Evolutionary conservation across 2,329 filamentous ascomycete species (phyloP), one percentile per base, ranked within the genome.

Genomic region (Neonectria neomacrospora): DNA sequence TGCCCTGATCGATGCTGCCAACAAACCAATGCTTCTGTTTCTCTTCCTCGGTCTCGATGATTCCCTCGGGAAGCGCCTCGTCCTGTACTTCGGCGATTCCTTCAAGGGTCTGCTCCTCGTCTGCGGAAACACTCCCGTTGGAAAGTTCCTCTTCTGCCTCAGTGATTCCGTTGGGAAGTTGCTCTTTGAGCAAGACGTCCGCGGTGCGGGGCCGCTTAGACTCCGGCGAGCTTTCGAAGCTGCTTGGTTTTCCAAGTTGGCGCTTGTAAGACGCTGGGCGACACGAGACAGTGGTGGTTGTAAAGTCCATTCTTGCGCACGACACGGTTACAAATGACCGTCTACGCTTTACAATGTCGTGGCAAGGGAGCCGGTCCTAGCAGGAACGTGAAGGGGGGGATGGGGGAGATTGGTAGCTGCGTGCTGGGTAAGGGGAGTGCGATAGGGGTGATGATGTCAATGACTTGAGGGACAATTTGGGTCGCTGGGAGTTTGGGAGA

Each of bases 1-100:
- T 97, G 62, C 94, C 94, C 74, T 96, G 93, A 76, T 97, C 94
- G 76, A 97, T 94, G 71, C 91, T 92, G 64, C 93, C 94, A 64
- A 97, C 90, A 74, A 92, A 97, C 80, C 87, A 87, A 60, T 90
- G 71, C 51, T 74, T 66, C 50, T 68, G 60, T 44, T 70, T 66
- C 64, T 78, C 75, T 14, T 76, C 73, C 16, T 73, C 72, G 2
- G 77, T 79, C 56, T 74, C 72, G 16, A 56, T 65, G 30, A 79
- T 75, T 57, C 72, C 75, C 9, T 64, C 53, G 4, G 77, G 76
- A n/a, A 79, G 72, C 30, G 37, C 37, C 16, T 48, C 23, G 23
- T 47, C 44, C 23, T 47, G 23, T n/a, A 30, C 10, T 16, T 48
- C 26, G 5, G 10, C 45, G 11, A 48, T 7, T 12, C n/a, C 23